These are phyloP conservation scores for Globisporangium sylvaticum DNA, from an alignment of 352 stramenopile species.

Conservation along the genomic window DNA sequence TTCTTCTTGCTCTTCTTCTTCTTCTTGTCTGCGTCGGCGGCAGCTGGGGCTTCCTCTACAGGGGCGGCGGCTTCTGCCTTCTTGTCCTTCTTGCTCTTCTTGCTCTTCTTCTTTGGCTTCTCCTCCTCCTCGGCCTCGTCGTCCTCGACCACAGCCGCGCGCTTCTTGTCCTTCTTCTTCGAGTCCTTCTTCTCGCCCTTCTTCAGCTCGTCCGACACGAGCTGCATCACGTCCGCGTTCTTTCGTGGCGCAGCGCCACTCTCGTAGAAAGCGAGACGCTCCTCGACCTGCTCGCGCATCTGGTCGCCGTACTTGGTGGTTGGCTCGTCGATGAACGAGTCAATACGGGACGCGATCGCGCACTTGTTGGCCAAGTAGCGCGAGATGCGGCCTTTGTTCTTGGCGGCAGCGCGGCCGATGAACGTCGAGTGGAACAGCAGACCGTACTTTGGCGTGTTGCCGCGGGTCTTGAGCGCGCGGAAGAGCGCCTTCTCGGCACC, in stretches of 20 bases:
- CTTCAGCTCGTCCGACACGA: conserved; percentile 92
- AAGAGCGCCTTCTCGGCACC: conserved; percentile 99
- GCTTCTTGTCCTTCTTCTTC: conserved; percentile 84
- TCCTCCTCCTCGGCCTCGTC: conserved; percentile 58
- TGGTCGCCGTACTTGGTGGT: conserved; percentile 97
- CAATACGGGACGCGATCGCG: conserved; percentile 98
- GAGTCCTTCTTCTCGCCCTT: conserved; percentile 64
- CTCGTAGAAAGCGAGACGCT: conserved; percentile 99
- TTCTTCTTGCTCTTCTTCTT: conserved; percentile 80
- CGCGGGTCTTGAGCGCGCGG: conserved; percentile 99
- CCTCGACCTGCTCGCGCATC: conserved; percentile 99
- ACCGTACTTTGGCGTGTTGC: conserved; percentile 99
- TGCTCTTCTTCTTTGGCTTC: conserved; percentile 78
- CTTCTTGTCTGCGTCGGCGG: conserved; percentile 51
- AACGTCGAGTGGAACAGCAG: conserved; percentile 99
- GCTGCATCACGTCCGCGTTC: conserved; percentile 99
- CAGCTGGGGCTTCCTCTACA: conserved; percentile 15
- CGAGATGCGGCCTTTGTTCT: conserved; percentile 99
- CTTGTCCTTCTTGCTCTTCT: conserved; percentile 75
- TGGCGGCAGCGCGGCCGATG: conserved; percentile 97
- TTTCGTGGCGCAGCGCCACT: conserved; percentile 96
- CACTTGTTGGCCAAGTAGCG: conserved; percentile 99
- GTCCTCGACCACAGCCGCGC: conserved; percentile 50
- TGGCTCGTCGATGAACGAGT: conserved; percentile 97
- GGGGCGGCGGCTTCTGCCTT: conserved; percentile 23